These are phyloP conservation scores for Sphaceloma murrayae DNA, from an alignment of 2,329 filamentous ascomycete species.

Conservation along the genomic window DNA sequence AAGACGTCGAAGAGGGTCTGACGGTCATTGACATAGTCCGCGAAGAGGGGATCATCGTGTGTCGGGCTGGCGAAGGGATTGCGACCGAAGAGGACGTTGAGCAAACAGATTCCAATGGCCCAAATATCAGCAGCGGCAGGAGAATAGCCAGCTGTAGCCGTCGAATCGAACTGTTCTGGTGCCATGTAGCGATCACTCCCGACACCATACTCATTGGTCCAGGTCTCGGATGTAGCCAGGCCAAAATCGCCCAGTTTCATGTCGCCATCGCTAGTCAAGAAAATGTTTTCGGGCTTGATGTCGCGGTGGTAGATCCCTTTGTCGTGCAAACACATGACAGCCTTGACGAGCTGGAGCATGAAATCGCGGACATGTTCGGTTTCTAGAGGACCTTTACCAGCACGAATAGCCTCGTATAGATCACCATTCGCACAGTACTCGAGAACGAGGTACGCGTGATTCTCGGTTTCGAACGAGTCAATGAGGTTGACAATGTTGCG, in stretches of 20 bases:
- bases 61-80: conserved; percentile 92
- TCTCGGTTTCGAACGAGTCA: conserved; percentile 81
- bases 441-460: conserved; percentile 83
- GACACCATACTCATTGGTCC: conserved; percentile 87
- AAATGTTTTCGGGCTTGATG: conserved; percentile 99
- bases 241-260: conserved; percentile 98
- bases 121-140: conserved; percentile 91
- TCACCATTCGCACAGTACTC: conserved; percentile 95
- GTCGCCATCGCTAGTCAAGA: conserved; percentile 71
- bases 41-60: conserved; percentile 81
- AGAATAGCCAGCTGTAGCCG: conserved; percentile 66
- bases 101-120: conserved; percentile 91
- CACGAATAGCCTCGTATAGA: conserved; percentile 92
- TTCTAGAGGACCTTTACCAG: conserved; percentile 76
- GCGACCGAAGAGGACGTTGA: conserved; percentile 93
- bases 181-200: conserved; percentile 99
- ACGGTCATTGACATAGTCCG: conserved; percentile 86
- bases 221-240: conserved; percentile 76
- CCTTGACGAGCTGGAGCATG: conserved; percentile 88
- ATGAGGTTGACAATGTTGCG: conserved; percentile 90
- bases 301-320: conserved; percentile 93
- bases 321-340: conserved; percentile 80
- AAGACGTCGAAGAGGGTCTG: conserved; percentile 97
- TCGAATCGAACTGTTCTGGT: conserved; percentile 91
- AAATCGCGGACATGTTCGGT: conserved; percentile 95